Conservation (phyloP, 1,284 basidiomycete species). For the Moniliophthora roreri region DNA sequence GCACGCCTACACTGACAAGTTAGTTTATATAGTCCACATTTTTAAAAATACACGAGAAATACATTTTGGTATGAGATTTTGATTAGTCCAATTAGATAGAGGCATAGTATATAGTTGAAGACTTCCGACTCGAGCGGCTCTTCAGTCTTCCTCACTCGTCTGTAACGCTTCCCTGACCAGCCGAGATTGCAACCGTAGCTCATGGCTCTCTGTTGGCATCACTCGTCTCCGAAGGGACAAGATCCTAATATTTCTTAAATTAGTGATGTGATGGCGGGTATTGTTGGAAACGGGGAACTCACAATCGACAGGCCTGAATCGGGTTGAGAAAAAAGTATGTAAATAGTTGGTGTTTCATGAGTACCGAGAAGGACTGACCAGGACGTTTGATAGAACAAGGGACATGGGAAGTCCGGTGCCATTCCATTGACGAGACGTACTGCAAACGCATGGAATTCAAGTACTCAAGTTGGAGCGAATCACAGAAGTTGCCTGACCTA, state of each 20-base stretch:
- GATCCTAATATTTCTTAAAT: conserved; percentile 17
- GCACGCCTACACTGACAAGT: too few relatives aligned
- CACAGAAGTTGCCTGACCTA: conserved; percentile 6
- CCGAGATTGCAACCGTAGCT: conserved; percentile 14
- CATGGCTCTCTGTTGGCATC: conserved; percentile 20
- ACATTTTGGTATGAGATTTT: too few relatives aligned
- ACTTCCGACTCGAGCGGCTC: too few relatives aligned
- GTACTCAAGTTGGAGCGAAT: neutral
- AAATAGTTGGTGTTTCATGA: neutral
- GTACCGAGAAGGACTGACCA: conserved; percentile 9
- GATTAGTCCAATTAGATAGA: too few relatives aligned
- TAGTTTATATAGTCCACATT: too few relatives aligned
- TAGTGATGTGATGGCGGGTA: neutral
- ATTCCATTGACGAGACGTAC: conserved; percentile 16
- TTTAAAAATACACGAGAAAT: too few relatives aligned
- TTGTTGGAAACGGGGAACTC: neutral
- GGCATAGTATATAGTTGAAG: too few relatives aligned
- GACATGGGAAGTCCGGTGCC: conserved; percentile 17
- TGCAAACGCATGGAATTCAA: neutral
- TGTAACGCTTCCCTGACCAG: conserved; percentile 21
- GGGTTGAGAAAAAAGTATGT: neutral
- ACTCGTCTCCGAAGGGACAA: conserved; percentile 22
- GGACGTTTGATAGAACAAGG: conserved; percentile 12
- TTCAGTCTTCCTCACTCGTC: neutral
- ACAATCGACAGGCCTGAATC: conserved; percentile 3